Conservation (phyloP, 352 stramenopile species). For the Phytophthora niederhauseri region DNA sequence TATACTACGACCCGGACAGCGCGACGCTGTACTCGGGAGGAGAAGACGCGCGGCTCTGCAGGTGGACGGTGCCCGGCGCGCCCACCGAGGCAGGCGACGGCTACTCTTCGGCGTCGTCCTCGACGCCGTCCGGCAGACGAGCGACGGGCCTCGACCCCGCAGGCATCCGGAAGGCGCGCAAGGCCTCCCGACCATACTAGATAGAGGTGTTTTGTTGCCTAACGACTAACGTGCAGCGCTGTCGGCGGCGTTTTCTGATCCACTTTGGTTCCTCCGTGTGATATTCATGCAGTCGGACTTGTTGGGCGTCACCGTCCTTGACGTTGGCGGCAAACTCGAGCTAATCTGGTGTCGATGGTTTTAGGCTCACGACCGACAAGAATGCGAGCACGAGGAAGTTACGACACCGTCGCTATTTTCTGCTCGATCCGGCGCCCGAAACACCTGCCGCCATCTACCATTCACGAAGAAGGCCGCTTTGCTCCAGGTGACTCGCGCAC, state of each 20-base stretch:
- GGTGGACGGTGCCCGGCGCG: conserved; percentile 50
- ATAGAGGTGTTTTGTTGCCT: conserved; percentile 19
- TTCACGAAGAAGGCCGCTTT: conserved; percentile 28
- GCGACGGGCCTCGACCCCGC: conserved; percentile 44
- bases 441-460: conserved; percentile 17
- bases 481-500: conserved; percentile 8
- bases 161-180: conserved; percentile 74
- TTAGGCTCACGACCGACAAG: conserved; percentile 16
- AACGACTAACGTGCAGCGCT: conserved; percentile 16
- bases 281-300: not conserved
- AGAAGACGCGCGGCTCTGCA: conserved; percentile 87
- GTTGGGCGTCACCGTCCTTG: not conserved
- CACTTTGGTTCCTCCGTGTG: not conserved
- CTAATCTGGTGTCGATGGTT: not conserved
- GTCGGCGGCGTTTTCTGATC: conserved; percentile 5
- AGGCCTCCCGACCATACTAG: conserved; percentile 78
- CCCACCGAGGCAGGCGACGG: conserved; percentile 7
- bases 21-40: conserved; percentile 79
- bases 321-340: not conserved
- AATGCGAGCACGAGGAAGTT: conserved; percentile 5
- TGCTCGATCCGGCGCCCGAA: conserved; percentile 4
- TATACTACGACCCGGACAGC: conserved; percentile 69
- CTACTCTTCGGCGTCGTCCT: conserved; percentile 5
- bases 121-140: conserved; percentile 27
- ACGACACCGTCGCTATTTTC: conserved; percentile 8